These are phyloP conservation scores for Cryptococcus sp. DNA, from an alignment of 1,284 basidiomycete genomes.

Conservation along the genomic window DNA sequence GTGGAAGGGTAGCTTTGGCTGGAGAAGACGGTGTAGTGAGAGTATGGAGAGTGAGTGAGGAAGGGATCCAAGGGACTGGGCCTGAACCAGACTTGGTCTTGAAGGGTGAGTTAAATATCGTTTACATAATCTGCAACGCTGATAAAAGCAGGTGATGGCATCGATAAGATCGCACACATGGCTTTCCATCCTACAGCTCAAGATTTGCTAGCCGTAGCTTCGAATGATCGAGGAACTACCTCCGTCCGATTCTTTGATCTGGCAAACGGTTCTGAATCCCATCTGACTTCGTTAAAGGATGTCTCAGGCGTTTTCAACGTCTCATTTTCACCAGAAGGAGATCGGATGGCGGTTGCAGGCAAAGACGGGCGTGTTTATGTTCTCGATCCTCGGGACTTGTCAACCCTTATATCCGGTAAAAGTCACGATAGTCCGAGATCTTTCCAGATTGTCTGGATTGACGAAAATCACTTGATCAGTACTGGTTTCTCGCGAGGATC, in stretches of 20 bases:
- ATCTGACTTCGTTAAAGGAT: conserved; percentile 6
- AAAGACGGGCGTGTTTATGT: conserved; percentile 47
- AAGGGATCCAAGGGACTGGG: conserved; percentile 32
- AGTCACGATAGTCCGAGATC: conserved; percentile 47
- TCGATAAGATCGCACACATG: conserved; percentile 47
- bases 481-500: conserved; percentile 49
- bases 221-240: conserved; percentile 44
- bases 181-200: conserved; percentile 46
- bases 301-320: conserved; percentile 34
- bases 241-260: conserved; percentile 44
- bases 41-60: conserved; percentile 38
- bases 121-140: not conserved
- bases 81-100: conserved; percentile 29
- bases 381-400: conserved; percentile 43
- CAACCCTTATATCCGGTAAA: conserved; percentile 18
- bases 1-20: conserved; percentile 40
- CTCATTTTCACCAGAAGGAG: conserved; percentile 42
- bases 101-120: conserved; percentile 17
- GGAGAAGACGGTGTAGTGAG: conserved; percentile 47
- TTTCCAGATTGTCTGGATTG: conserved; percentile 49
- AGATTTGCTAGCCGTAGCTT: conserved; percentile 42
- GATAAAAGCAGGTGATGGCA: conserved; percentile 12
- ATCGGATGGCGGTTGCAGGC: conserved; percentile 45
- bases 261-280: conserved; percentile 13
- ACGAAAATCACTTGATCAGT: conserved; percentile 39